phyloP scores from a whole-genome alignment of 306 rosid species.

The Sophora flavescens region DNA sequence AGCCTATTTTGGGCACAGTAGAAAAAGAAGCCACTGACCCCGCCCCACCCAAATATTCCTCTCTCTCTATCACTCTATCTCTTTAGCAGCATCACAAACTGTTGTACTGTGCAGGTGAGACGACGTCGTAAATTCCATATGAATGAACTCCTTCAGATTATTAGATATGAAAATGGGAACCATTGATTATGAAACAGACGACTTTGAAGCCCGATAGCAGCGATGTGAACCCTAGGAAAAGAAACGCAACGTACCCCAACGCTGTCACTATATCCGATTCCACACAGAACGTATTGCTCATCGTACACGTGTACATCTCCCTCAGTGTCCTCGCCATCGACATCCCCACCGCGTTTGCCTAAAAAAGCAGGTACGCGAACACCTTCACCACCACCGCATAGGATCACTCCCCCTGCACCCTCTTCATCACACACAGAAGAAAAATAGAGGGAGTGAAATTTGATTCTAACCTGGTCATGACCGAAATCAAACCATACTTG shows the following conservation, averaged over 20 bases:
- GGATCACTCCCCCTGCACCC: slow-evolving; percentile 40
- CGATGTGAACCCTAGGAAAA: slow-evolving; percentile 87
- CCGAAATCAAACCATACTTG: slow-evolving; percentile 99
- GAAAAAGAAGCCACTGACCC: slow-evolving; percentile 3
- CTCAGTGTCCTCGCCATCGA: slow-evolving; percentile 64
- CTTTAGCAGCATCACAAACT: not conserved
- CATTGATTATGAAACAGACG: slow-evolving; percentile 83
- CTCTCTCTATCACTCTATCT: not conserved
- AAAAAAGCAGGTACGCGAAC: slow-evolving; percentile 81
- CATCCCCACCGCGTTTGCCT: slow-evolving; percentile 95
- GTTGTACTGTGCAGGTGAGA: not conserved
- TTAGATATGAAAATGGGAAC: slow-evolving; percentile 86
- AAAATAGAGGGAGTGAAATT: not conserved
- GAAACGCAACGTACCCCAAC: slow-evolving; percentile 78
- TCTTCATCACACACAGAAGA: not conserved
- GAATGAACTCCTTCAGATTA: too few relatives aligned
- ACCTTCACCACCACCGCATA: slow-evolving; percentile 61
- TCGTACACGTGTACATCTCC: slow-evolving; percentile 73
- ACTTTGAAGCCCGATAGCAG: slow-evolving; percentile 88
- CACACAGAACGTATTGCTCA: slow-evolving; percentile 70
- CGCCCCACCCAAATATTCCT: slow-evolving; percentile 53
- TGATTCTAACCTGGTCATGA: slow-evolving; percentile 86
- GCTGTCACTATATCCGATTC: slow-evolving; percentile 76
- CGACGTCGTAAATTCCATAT: slow-evolving; percentile 19
- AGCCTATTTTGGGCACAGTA: slow-evolving; percentile 30